Conservation (phyloP, 2,329 filamentous ascomycete genomes). For the Aspergillus sp. region DNA sequence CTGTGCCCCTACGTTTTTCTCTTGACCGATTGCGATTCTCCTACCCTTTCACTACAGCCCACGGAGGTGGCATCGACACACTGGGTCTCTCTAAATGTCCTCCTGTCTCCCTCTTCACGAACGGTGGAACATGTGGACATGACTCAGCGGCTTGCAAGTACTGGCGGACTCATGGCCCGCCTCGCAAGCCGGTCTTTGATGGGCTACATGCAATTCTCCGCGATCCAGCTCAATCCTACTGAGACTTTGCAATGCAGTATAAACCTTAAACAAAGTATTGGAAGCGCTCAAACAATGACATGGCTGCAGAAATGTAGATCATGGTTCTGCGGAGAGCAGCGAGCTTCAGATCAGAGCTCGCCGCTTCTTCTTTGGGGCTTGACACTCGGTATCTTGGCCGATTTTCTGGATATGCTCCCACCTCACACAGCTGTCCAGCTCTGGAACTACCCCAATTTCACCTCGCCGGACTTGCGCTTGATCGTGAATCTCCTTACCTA, state of each 20-base stretch:
- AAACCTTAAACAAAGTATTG: constrained; percentile 54
- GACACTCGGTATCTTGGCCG: constrained; percentile 68
- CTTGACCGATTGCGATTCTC: constrained; percentile 59
- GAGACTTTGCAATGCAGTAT: constrained; percentile 63
- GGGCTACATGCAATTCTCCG: constrained; percentile 70
- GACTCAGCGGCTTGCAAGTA: constrained; percentile 63
- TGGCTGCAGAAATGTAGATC: constrained; percentile 32
- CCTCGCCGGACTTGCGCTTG: constrained; percentile 63
- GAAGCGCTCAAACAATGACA: constrained; percentile 31
- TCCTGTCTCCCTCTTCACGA: constrained; percentile 64
- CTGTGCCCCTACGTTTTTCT: constrained; percentile 72
- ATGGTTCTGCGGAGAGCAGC: constrained; percentile 37
- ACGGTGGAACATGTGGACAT: constrained; percentile 68
- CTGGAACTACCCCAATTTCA: constrained; percentile 73
- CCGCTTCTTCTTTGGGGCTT: constrained; percentile 70
- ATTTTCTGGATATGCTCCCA: constrained; percentile 71
- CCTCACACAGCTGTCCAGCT: constrained; percentile 64
- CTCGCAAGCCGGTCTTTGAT: constrained; percentile 61
- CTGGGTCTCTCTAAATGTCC: constrained; percentile 68
- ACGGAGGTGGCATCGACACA: constrained; percentile 70
- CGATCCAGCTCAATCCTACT: constrained; percentile 65
- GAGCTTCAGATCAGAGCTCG: constrained; percentile 34
- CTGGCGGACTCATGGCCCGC: constrained; percentile 59
- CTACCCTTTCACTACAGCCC: constrained; percentile 66
- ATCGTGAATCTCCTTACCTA: constrained; percentile 65